Conservation (phyloP, 2,329 filamentous ascomycete species). For the Aspergillus ustus region DNA sequence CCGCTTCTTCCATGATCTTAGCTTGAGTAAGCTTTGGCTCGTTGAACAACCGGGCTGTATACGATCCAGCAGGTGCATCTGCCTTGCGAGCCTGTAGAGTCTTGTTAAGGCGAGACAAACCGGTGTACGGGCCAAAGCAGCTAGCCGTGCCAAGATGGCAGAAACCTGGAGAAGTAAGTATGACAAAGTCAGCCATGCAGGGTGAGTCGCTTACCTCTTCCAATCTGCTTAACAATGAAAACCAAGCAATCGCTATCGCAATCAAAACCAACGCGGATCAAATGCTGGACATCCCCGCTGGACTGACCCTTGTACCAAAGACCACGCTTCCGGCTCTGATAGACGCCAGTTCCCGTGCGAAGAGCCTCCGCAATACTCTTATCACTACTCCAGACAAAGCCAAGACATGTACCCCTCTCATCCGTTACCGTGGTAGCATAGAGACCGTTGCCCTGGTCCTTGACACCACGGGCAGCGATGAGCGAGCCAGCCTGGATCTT, state of each 20-base stretch:
- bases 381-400: slow-evolving; percentile 90
- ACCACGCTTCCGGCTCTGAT: slow-evolving; percentile 93
- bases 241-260: slow-evolving; percentile 92
- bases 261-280: slow-evolving; percentile 82
- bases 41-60: slow-evolving; percentile 89
- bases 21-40: slow-evolving; percentile 87
- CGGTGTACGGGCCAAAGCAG: slow-evolving; percentile 85
- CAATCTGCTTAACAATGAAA: slow-evolving; percentile 88
- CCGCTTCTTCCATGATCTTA: slow-evolving; percentile 98
- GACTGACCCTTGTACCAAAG: slow-evolving; percentile 96
- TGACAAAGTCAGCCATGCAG: neutral
- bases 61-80: slow-evolving; percentile 85
- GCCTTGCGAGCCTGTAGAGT: slow-evolving; percentile 81
- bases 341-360: slow-evolving; percentile 80
- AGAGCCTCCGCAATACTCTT: slow-evolving; percentile 89
- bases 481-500: slow-evolving; percentile 71
- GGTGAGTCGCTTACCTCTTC: slow-evolving; percentile 60
- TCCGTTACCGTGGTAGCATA: slow-evolving; percentile 91
- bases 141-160: slow-evolving; percentile 91
- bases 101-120: slow-evolving; percentile 83
- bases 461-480: slow-evolving; percentile 74
- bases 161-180: slow-evolving; percentile 62
- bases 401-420: slow-evolving; percentile 80
- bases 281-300: slow-evolving; percentile 89
- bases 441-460: slow-evolving; percentile 81